Evolutionary conservation across 257 asterid species (phyloP), one percentile per base, ranked within the genome.

Genomic region (Asclepias syriaca): DNA sequence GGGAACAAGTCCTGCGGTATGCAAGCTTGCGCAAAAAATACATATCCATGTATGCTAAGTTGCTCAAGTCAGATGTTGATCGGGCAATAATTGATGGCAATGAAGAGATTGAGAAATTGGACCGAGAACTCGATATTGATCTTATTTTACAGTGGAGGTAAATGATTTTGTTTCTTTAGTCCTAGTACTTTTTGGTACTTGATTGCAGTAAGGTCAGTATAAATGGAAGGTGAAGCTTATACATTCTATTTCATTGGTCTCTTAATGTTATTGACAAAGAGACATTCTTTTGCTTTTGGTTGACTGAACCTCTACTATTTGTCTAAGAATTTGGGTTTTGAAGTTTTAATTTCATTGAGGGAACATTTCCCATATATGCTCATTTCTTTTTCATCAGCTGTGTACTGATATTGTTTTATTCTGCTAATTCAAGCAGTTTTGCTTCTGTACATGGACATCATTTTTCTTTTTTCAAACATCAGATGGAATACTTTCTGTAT

Each of bases 81-180:
- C 92, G 88, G 22, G 77, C 76, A 34, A 82, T 84, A 65, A 82
- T 87, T 82, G 95, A 90, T 78, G 98, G 90, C 83, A 86, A 88
- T 69, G 74, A 87, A 77, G 97, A 94, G 70, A 86, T 94, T 58
- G 92, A 86, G 76, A 90, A 89, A 84, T 87, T 94, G 79, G 99
- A 94, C 74, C 88, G 83, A 65, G 96, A 87, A 71, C 99, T 94
- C 72, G 97, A 91, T 82, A 81, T 84, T 81, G 97, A 91, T 65
- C 85, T 88, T 77, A 88, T 94, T 75, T 81, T 94, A 81, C 99
- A 91, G 69, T 94, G 99, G 99, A 92, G 99, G 99, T 94, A 80
- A 49, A 43, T 64, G 43, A 65, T 48, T 70, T 53, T 66, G 57
- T 55, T 71, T 24, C 49, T 74, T 21, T 49, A 70, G 72, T 37